Conservation (phyloP, 257 asterid genomes). For the Schizonepeta tenuifolia region DNA sequence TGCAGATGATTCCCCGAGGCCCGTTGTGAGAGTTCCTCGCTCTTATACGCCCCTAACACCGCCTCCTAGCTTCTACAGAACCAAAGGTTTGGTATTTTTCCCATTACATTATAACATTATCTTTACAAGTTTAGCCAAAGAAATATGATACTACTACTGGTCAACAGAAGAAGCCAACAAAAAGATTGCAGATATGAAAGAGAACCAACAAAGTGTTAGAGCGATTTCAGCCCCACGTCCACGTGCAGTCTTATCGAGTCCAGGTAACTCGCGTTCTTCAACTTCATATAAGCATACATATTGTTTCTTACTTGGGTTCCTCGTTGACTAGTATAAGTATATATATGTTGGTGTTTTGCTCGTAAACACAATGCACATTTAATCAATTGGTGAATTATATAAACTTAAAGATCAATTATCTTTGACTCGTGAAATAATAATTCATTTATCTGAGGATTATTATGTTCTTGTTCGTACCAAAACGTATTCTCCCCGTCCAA, state of each 20-base stretch:
- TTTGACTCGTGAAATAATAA: background rate
- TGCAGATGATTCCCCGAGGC: slow-evolving; percentile 68
- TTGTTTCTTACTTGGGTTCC: background rate
- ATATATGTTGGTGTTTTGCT: background rate
- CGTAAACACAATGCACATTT: too few relatives aligned
- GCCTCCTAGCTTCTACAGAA: slow-evolving; percentile 39
- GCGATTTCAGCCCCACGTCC: slow-evolving; percentile 76
- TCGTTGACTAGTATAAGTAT: background rate
- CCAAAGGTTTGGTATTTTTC: slow-evolving; percentile 48
- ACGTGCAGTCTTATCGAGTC: slow-evolving; percentile 97
- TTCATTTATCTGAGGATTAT: background rate
- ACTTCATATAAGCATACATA: background rate
- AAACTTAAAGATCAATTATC: too few relatives aligned
- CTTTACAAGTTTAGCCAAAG: background rate
- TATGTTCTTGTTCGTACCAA: background rate
- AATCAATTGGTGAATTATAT: too few relatives aligned
- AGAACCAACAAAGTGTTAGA: slow-evolving; percentile 47
- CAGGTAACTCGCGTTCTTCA: slow-evolving; percentile 49
- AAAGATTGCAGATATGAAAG: slow-evolving; percentile 44
- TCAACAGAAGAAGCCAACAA: slow-evolving; percentile 44
- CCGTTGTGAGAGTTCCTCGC: slow-evolving; percentile 70
- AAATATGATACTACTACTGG: slow-evolving; percentile 5
- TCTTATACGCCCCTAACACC: slow-evolving; percentile 56
- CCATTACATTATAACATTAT: background rate
- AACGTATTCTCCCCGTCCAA: background rate